phyloP scores from a whole-genome alignment of 306 rosid species.

The Rosa rugosa region DNA sequence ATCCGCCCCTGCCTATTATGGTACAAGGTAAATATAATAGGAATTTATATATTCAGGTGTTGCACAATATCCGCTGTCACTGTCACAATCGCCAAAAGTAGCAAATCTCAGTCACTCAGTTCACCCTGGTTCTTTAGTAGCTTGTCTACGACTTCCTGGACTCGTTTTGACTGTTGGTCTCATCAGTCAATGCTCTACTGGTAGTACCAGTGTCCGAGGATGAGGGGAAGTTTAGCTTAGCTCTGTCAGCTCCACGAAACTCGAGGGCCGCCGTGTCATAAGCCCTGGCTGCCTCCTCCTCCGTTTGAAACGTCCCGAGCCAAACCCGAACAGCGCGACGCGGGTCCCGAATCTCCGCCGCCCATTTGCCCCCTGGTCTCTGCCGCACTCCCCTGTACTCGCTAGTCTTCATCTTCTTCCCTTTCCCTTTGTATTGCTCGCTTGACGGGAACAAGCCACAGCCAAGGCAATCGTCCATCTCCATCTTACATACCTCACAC shows the following conservation, averaged over 20 bases:
- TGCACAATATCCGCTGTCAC: too few relatives aligned
- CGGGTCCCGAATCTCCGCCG: not conserved
- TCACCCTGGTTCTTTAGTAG: too few relatives aligned
- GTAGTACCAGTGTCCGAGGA: too few relatives aligned
- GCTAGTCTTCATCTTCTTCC: slow-evolving; percentile 13
- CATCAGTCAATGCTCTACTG: too few relatives aligned
- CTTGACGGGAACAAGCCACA: slow-evolving; percentile 31
- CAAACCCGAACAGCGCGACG: slow-evolving; percentile 36
- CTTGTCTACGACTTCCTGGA: too few relatives aligned
- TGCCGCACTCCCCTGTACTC: slow-evolving; percentile 22
- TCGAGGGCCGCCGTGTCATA: slow-evolving; percentile 59
- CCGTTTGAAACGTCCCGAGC: slow-evolving; percentile 59
- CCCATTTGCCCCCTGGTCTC: too few relatives aligned
- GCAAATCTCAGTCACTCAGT: too few relatives aligned
- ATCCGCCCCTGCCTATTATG: too few relatives aligned
- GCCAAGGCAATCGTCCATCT: slow-evolving; percentile 40
- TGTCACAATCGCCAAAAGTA: too few relatives aligned
- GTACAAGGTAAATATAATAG: too few relatives aligned
- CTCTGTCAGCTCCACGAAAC: slow-evolving; percentile 39
- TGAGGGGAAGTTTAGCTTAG: slow-evolving; percentile 43
- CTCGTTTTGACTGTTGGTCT: too few relatives aligned
- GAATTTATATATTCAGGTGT: too few relatives aligned
- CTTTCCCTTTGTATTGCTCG: not conserved
- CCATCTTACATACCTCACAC: slow-evolving; percentile 29
- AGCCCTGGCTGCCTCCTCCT: slow-evolving; percentile 57